Evolutionary conservation across 768 basidiomycete species (phyloP).

Genomic region (Podaxis sp.): DNA sequence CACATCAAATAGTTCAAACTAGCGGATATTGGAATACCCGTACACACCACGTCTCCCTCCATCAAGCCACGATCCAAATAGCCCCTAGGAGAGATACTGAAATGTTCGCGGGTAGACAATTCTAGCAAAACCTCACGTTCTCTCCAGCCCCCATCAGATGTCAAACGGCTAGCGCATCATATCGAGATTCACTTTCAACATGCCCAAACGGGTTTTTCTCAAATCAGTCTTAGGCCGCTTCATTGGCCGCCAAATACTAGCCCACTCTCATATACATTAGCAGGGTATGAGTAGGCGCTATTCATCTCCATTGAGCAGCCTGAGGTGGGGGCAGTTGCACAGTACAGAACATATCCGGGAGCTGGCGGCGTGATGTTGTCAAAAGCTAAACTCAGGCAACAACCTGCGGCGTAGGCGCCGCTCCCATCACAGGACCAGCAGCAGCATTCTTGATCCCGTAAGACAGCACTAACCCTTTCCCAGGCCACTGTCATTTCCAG

Average conservation of each 20-base stretch:
- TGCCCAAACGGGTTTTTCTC: conserved; percentile 6
- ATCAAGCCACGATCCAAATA: neutral
- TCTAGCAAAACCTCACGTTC: conserved; percentile 1
- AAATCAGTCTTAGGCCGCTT: neutral
- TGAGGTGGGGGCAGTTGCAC: neutral
- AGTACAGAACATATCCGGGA: conserved; percentile 2
- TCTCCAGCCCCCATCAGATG: neutral
- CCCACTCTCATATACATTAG: neutral
- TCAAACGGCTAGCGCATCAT: neutral
- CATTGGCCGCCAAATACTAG: neutral
- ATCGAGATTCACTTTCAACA: conserved; percentile 11
- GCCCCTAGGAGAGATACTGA: neutral
- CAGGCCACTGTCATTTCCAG: neutral
- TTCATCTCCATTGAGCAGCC: neutral
- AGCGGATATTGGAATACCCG: neutral
- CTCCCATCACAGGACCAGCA: neutral
- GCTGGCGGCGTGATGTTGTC: neutral
- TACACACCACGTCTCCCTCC: neutral
- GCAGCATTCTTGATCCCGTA: neutral
- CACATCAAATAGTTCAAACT: neutral
- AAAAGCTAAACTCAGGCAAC: neutral
- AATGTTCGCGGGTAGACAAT: conserved; percentile 16
- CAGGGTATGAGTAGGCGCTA: neutral
- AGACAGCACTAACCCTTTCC: neutral
- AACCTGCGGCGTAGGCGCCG: neutral